Base-by-base conservation (phyloP, 768 basidiomycete genomes). In the Leccinum broughii region DNA sequence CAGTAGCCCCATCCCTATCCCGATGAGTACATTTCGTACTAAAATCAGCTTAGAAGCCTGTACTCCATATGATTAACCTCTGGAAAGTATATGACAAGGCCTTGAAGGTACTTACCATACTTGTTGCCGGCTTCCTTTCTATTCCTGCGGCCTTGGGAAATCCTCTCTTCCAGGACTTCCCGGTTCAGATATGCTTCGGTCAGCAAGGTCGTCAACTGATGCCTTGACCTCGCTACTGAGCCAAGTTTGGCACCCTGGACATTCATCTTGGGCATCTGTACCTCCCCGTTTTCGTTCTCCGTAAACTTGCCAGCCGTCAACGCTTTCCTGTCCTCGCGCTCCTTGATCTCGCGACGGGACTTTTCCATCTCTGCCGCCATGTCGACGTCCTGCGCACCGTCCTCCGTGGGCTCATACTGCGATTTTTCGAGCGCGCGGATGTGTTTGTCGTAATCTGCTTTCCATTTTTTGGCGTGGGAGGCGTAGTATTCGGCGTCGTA, bases 91-190 rank as follows among this genome's bases (percentile, higher is more conserved):
- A 17, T 11, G 22, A 6, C 4, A 3, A 13, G 8, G 28, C n/a
- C 3, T 8, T 51, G 13, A 1, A 34, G 51, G 30, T n/a, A 76
- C 82, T 61, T 66, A 88, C 93, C 93, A 66, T 95, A 94, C 81
- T 94, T 95, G 75, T 92, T 93, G 10, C 93, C 93, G 0, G 93
- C 92, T 69, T 93, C 90, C 71, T 94, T 94, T 62, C 92, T 81
- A 68, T 94, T 94, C 62, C 89, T 79, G 62, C 87, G 81, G 2
- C 88, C 92, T 72, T 92, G 86, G 0, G 93, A 92, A 64, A 94
- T 92, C 76, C 76, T 85, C 61, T 93, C 92, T 71, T 95, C 93
- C 63, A 95, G 67, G 0, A 83, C 85, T 56, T 92, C 92, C 34
- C 92, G 85, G 68, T 94, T 94, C 69, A 85, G 74, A 69, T 92